Conservation (phyloP, 108 stramenopile genomes). For the Nitzschia putrida region DNA sequence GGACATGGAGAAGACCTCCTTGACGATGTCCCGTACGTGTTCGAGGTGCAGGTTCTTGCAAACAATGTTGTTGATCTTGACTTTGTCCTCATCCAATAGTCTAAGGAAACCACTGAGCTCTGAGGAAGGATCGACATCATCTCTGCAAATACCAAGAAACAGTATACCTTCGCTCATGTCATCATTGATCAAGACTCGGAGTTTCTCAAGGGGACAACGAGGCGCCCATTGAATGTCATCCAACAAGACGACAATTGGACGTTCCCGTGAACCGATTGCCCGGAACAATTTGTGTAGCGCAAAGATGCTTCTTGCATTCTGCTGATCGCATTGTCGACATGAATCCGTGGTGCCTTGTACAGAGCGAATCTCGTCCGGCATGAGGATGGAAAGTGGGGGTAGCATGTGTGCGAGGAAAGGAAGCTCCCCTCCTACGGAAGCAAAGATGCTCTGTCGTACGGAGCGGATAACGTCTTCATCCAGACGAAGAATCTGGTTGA, state of each 20-base stretch:
- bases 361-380: conserved; percentile 6
- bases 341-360: background rate
- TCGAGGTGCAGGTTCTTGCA: background rate
- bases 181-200: conserved; percentile 15
- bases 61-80: conserved; percentile 14
- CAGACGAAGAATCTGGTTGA: conserved; percentile 7
- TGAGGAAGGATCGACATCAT: conserved; percentile 11
- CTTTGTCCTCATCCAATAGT: conserved; percentile 1
- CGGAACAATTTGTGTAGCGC: conserved; percentile 29
- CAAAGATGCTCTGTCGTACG: conserved; percentile 8
- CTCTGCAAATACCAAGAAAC: conserved; percentile 21
- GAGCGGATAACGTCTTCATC: conserved; percentile 10
- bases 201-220: conserved; percentile 16
- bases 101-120: conserved; percentile 7
- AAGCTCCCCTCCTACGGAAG: conserved; percentile 11
- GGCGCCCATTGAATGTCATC: conserved; percentile 51
- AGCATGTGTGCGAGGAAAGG: conserved; percentile 4
- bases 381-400: conserved; percentile 2
- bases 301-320: conserved; percentile 8
- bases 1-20: conserved; percentile 16
- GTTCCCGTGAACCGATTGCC: conserved; percentile 28
- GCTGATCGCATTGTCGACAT: conserved; percentile 1
- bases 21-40: conserved; percentile 14
- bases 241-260: conserved; percentile 41
- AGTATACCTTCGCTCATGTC: conserved; percentile 20